Percentiles rank a stretch among this genome's conserved stretches.
Evolutionary conservation across 768 basidiomycete species (phyloP).

Genomic region (Amylocystis lapponica): DNA sequence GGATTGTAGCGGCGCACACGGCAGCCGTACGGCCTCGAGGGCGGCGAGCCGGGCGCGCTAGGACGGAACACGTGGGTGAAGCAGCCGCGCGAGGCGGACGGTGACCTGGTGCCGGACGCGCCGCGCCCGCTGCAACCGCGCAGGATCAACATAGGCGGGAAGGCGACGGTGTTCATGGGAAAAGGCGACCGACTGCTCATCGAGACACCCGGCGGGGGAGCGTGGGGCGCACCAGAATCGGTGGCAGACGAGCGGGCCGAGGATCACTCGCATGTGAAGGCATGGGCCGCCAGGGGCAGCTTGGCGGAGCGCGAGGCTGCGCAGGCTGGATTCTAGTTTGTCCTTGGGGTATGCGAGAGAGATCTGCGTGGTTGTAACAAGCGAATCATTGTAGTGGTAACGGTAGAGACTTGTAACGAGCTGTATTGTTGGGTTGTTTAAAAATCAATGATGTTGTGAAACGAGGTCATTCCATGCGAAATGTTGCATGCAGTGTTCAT

Average conservation of each 20-base stretch:
- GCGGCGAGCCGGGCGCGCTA: conserved; percentile 62
- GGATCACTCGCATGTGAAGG: conserved; percentile 29
- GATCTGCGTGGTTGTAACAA: background rate
- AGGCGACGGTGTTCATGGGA: conserved; percentile 83
- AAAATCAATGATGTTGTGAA: no score
- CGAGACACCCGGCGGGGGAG: conserved; percentile 90
- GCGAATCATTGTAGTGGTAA: background rate
- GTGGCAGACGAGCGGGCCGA: conserved; percentile 21
- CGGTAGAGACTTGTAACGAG: background rate
- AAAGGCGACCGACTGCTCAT: conserved; percentile 78
- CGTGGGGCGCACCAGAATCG: conserved; percentile 52
- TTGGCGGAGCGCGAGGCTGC: conserved; percentile 39
- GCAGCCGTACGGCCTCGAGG: conserved; percentile 82
- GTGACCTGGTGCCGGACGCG: conserved; percentile 47
- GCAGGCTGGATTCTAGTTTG: conserved; percentile 50
- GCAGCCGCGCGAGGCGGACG: conserved; percentile 56
- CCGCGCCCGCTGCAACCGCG: conserved; percentile 31
- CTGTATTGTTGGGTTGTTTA: background rate
- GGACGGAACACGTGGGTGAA: conserved; percentile 91
- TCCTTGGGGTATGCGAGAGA: background rate
- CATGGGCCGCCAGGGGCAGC: conserved; percentile 71
- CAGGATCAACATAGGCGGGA: conserved; percentile 84
- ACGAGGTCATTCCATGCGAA: no score
- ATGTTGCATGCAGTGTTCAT: background rate
- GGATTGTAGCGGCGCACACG: conserved; percentile 73